These are phyloP conservation scores for Raffaelea albimanens DNA, from an alignment of 2,329 filamentous ascomycete species.

Conservation along the genomic window DNA sequence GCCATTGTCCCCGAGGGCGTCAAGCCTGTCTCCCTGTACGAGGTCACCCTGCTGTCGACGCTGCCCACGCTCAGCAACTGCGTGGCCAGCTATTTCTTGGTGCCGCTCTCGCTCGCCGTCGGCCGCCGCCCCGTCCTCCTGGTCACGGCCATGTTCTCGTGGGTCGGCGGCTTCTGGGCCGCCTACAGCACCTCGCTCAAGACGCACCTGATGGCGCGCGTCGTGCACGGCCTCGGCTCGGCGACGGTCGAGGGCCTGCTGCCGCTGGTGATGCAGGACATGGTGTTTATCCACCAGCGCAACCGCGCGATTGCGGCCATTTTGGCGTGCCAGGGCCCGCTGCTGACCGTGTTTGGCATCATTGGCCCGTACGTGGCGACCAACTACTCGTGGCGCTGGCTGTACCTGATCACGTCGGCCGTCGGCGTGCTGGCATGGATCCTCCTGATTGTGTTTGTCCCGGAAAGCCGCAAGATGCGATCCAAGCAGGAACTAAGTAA, in stretches of 20 bases:
- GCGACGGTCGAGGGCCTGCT: constrained; percentile 26
- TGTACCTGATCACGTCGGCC: constrained; percentile 25
- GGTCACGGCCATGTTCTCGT: constrained; percentile 21
- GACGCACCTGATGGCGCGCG: constrained; percentile 21
- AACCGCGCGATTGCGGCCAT: constrained; percentile 24
- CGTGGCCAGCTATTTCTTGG: constrained; percentile 23
- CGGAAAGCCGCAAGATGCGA: constrained; percentile 19
- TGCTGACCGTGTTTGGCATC: constrained; percentile 22
- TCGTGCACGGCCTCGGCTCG: constrained; percentile 24
- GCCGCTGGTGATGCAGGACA: constrained; percentile 27
- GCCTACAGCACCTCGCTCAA: constrained; percentile 16
- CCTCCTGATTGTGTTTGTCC: constrained; percentile 17
- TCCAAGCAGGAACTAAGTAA: constrained; percentile 21
- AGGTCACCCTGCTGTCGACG: constrained; percentile 23
- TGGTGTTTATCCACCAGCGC: constrained; percentile 27
- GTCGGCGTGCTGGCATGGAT: constrained; percentile 23
- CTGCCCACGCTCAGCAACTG: constrained; percentile 25
- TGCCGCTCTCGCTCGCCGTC: constrained; percentile 25
- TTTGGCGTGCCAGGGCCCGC: constrained; percentile 19
- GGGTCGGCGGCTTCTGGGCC: constrained; percentile 25
- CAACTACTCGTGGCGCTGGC: constrained; percentile 23
- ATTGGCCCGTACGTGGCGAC: constrained; percentile 21
- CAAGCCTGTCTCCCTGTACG: constrained; percentile 10
- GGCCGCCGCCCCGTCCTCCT: constrained; percentile 26
- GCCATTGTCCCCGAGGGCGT: too few species aligned